phyloP scores from a whole-genome alignment of 116 monocot species.

The Posidonia oceanica region DNA sequence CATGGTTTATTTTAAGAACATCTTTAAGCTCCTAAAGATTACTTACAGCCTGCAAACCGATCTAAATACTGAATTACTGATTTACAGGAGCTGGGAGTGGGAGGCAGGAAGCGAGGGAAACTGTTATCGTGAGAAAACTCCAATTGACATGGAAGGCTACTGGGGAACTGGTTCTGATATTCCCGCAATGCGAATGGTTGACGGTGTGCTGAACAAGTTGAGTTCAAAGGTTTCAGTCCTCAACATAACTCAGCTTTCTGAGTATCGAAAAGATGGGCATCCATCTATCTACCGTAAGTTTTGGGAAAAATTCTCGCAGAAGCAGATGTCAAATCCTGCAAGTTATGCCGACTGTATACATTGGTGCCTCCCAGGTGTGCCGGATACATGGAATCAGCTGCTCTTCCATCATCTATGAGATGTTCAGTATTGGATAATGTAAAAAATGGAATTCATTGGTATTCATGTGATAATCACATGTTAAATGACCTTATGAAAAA shows the following conservation, averaged over 20 bases:
- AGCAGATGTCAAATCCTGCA: constrained; percentile 54
- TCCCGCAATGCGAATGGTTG: constrained; percentile 48
- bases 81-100: constrained; percentile 69
- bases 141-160: constrained; percentile 34
- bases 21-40: too few species aligned
- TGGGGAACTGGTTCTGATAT: constrained; percentile 78
- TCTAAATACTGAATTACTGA: background rate
- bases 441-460: background rate
- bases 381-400: constrained; percentile 81
- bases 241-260: constrained; percentile 79
- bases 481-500: background rate
- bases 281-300: constrained; percentile 76
- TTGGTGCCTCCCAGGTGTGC: constrained; percentile 84
- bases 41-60: background rate
- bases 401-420: constrained; percentile 47
- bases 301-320: constrained; percentile 47
- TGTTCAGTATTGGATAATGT: background rate
- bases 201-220: constrained; percentile 19
- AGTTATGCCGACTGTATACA: constrained; percentile 81
- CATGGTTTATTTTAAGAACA: too few species aligned
- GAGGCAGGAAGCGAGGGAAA: constrained; percentile 48
- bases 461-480: background rate
- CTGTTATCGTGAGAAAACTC: constrained; percentile 47
- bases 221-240: constrained; percentile 37
- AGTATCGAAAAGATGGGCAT: constrained; percentile 78